phyloP scores from a whole-genome alignment of 2,329 filamentous ascomycete genomes.

The Cercospora berteroae region DNA sequence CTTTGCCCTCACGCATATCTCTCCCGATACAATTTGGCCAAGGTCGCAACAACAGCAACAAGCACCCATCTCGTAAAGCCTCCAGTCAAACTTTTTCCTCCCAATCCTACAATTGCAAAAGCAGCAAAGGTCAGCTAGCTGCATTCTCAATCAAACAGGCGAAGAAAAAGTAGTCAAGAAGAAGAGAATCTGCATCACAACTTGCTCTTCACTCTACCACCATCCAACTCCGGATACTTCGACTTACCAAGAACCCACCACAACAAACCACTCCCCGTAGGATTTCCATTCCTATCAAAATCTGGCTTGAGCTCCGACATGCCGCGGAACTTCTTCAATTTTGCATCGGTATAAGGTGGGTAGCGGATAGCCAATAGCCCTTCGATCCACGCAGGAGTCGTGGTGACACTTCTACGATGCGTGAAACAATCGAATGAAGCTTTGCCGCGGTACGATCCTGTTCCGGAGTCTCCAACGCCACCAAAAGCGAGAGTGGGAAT shows the following conservation, averaged over 20 bases:
- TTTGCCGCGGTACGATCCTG: slow-evolving; percentile 74
- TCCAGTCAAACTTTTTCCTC: slow-evolving; percentile 30
- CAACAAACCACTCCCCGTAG: slow-evolving; percentile 29
- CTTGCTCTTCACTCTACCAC: slow-evolving; percentile 6
- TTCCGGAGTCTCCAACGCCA: slow-evolving; percentile 76
- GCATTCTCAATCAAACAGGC: not conserved
- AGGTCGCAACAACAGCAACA: slow-evolving; percentile 26
- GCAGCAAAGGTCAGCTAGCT: slow-evolving; percentile 8
- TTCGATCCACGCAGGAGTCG: slow-evolving; percentile 67
- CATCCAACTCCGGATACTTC: slow-evolving; percentile 12
- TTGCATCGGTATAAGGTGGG: slow-evolving; percentile 57
- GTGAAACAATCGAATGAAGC: slow-evolving; percentile 69
- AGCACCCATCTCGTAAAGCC: slow-evolving; percentile 34
- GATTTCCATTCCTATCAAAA: slow-evolving; percentile 58
- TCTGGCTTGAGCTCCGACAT: slow-evolving; percentile 56
- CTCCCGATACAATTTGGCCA: slow-evolving; percentile 20
- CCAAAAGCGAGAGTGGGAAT: slow-evolving; percentile 75
- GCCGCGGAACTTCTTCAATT: slow-evolving; percentile 51
- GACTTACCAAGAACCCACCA: slow-evolving; percentile 34
- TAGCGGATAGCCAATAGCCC: slow-evolving; percentile 65
- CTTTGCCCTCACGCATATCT: slow-evolving; percentile 9
- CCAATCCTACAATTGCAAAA: slow-evolving; percentile 24
- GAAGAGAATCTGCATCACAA: not conserved
- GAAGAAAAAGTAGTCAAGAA: too few species aligned
- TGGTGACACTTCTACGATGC: slow-evolving; percentile 60